Conservation (phyloP, 2,329 filamentous ascomycete species). For the Myriosclerotinia curreyana region DNA sequence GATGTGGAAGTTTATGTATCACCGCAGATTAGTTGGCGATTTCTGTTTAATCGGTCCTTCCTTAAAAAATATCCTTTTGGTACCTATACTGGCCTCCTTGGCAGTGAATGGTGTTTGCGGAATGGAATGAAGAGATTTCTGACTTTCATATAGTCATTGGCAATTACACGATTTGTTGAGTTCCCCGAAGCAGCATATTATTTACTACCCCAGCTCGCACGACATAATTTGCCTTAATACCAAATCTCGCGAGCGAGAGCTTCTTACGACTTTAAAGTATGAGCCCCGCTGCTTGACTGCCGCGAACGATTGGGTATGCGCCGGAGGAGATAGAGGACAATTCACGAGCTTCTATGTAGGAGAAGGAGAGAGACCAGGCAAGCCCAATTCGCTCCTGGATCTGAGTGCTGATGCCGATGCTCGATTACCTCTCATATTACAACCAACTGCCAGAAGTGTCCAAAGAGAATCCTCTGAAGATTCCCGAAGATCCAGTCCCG, state of each 20-base stretch:
- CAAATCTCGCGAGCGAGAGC: constrained; percentile 66
- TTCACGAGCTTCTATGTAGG: constrained; percentile 51
- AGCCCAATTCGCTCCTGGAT: constrained; percentile 13
- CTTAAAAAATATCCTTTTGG: background rate
- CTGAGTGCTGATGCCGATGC: constrained; percentile 51
- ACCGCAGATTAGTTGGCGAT: background rate
- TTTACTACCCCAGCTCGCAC: constrained; percentile 80
- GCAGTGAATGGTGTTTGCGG: background rate
- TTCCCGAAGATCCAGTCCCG: constrained; percentile 27
- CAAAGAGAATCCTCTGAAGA: constrained; percentile 23
- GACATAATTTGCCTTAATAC: constrained; percentile 71
- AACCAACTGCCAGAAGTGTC: constrained; percentile 33
- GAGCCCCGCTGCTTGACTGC: constrained; percentile 84
- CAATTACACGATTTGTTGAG: constrained; percentile 89
- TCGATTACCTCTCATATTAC: constrained; percentile 53
- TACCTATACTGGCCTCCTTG: background rate
- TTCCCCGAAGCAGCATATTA: constrained; percentile 67
- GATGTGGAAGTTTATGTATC: background rate
- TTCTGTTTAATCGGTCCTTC: background rate
- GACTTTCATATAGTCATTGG: constrained; percentile 61
- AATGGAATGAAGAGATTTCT: background rate
- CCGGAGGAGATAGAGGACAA: constrained; percentile 83
- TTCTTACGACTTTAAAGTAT: constrained; percentile 67
- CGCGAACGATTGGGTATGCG: constrained; percentile 82
- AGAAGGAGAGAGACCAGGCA: constrained; percentile 22